phyloP scores from a whole-genome alignment of 2,329 filamentous ascomycete genomes.

The Xylariomycetidae sp. region DNA sequence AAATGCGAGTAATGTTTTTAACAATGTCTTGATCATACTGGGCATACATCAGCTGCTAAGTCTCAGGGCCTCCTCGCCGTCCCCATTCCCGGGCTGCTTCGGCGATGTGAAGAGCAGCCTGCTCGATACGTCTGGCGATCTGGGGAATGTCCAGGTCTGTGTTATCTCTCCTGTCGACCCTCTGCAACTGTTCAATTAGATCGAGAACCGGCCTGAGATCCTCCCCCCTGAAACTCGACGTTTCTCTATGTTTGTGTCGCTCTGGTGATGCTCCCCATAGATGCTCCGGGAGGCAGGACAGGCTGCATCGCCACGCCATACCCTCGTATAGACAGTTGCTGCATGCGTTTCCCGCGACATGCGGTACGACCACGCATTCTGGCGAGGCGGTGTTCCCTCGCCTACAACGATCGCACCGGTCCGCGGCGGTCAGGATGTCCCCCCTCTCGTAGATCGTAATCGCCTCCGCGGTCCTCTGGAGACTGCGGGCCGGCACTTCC shows the following conservation, averaged over 20 bases:
- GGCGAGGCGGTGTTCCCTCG: constrained; percentile 11
- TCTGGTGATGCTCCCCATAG: constrained; percentile 2
- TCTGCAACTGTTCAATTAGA: constrained; percentile 16
- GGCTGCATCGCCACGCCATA: constrained; percentile 6
- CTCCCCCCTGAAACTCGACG: constrained; percentile 8
- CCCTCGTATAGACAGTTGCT: constrained; percentile 17
- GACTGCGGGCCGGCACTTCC: constrained; percentile 9
- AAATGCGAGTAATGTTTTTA: too few species aligned
- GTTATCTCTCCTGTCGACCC: constrained; percentile 2
- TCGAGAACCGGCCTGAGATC: constrained; percentile 13
- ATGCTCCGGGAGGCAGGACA: constrained; percentile 3
- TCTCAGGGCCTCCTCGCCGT: constrained; percentile 3
- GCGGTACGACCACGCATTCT: constrained; percentile 12
- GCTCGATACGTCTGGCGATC: constrained; percentile 15
- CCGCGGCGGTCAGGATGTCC: constrained; percentile 8
- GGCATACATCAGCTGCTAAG: too few species aligned
- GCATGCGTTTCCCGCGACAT: constrained; percentile 6
- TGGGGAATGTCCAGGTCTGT: too few species aligned
- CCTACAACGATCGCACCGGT: constrained; percentile 11
- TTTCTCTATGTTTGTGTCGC: background rate
- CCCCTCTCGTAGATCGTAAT: constrained; percentile 19
- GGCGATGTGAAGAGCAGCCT: constrained; percentile 16
- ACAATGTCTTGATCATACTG: too few species aligned
- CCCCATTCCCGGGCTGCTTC: constrained; percentile 18
- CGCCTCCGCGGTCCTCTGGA: constrained; percentile 10